Evolutionary conservation across 2,329 filamentous ascomycete genomes (phyloP).

Genomic region (Mycosphaerelloides madeirae): DNA sequence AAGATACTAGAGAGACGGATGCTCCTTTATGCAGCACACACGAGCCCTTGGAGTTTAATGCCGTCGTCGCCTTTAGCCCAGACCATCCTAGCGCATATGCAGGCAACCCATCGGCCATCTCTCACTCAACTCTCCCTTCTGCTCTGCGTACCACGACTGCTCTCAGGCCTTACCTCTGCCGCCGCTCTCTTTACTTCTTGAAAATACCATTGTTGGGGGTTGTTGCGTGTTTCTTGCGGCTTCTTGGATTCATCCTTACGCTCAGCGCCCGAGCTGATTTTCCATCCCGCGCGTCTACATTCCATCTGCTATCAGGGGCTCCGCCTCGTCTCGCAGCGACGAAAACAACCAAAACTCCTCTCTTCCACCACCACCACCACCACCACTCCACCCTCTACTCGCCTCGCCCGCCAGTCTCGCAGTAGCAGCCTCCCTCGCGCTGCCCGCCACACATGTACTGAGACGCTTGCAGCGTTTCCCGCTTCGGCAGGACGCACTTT

Average conservation of each 20-base stretch:
- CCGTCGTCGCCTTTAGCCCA: too few relatives aligned
- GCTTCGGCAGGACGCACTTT: slow-evolving; percentile 11
- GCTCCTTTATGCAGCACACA: too few relatives aligned
- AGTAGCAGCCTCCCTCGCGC: too few relatives aligned
- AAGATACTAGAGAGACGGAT: too few relatives aligned
- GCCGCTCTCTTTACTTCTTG: background rate
- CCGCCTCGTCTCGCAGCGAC: background rate
- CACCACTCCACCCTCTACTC: background rate
- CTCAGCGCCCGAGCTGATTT: background rate
- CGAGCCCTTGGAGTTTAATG: too few relatives aligned
- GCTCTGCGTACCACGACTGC: too few relatives aligned
- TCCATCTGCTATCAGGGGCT: background rate
- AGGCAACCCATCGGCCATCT: too few relatives aligned
- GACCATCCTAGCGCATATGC: too few relatives aligned
- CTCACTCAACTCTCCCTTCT: too few relatives aligned
- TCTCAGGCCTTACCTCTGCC: background rate
- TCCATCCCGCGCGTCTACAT: background rate
- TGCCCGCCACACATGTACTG: slow-evolving; percentile 11
- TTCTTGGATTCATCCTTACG: background rate
- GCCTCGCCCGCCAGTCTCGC: slow-evolving; percentile 1
- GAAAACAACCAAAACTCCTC: background rate
- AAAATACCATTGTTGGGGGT: background rate
- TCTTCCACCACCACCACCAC: background rate
- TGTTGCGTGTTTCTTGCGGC: background rate
- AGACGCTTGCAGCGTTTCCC: slow-evolving; percentile 2